Conservation (phyloP, 2,329 filamentous ascomycete genomes). For the Cladosporium sp. region DNA sequence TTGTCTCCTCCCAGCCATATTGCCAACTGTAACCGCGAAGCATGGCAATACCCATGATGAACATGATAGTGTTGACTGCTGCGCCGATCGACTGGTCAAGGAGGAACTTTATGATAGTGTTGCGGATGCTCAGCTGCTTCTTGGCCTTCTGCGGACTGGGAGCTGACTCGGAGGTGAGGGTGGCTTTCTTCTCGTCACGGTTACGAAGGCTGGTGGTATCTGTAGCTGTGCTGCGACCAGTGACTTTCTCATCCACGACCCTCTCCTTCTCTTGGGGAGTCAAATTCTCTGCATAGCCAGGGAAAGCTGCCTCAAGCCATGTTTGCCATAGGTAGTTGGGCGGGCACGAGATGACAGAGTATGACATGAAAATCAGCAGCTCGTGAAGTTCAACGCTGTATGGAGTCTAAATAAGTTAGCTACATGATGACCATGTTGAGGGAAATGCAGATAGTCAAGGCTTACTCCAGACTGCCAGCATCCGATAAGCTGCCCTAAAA, state of each 20-base stretch:
- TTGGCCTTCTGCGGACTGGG: constrained; percentile 15
- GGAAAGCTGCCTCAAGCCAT: constrained; percentile 72
- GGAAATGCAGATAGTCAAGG: background rate
- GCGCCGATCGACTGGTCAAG: constrained; percentile 71
- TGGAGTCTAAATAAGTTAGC: constrained; percentile 47
- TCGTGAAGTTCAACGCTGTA: constrained; percentile 65
- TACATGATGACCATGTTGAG: background rate
- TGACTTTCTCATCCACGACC: constrained; percentile 33
- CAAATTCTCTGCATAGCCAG: constrained; percentile 55
- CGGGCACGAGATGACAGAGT: constrained; percentile 70
- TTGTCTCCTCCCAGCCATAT: constrained; percentile 24
- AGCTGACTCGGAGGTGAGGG: constrained; percentile 13
- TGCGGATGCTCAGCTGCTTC: constrained; percentile 53
- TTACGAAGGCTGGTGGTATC: constrained; percentile 42
- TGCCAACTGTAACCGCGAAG: constrained; percentile 43
- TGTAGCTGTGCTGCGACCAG: constrained; percentile 37
- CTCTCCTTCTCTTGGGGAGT: constrained; percentile 33
- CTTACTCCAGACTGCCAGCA: constrained; percentile 61
- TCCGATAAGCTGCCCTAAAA: constrained; percentile 70
- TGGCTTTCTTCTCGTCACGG: constrained; percentile 29
- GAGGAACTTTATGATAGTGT: constrained; percentile 66
- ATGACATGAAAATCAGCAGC: constrained; percentile 75
- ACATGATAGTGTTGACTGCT: constrained; percentile 64
- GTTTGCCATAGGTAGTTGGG: constrained; percentile 87
- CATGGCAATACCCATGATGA: constrained; percentile 60